phyloP scores from a whole-genome alignment of 192 early-diverging fungal species.

The Backusella macrospora region DNA sequence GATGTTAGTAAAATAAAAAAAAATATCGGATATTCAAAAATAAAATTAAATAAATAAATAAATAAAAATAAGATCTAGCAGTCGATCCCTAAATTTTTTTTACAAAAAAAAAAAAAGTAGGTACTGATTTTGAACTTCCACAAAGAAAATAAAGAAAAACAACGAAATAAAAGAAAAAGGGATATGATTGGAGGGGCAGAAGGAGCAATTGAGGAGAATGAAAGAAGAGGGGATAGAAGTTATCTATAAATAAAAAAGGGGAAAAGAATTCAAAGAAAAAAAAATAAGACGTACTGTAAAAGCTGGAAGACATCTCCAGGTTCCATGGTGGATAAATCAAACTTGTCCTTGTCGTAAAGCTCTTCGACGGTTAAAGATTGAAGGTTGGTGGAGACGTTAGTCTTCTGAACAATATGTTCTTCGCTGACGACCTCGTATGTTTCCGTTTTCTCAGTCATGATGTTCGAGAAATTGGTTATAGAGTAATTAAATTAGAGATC shows the following conservation, averaged over 20 bases:
- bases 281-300: slow-evolving; percentile 51
- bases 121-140: background rate
- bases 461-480: slow-evolving; percentile 5
- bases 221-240: slow-evolving; percentile 4
- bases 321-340: slow-evolving; percentile 77
- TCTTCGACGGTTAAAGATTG: slow-evolving; percentile 64
- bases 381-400: slow-evolving; percentile 9
- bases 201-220: slow-evolving; percentile 12
- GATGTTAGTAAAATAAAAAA: slow-evolving; percentile 19
- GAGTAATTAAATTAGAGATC: slow-evolving; percentile 11
- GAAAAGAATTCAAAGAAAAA: slow-evolving; percentile 13
- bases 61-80: slow-evolving; percentile 20
- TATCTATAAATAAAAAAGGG: slow-evolving; percentile 12
- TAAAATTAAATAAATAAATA: slow-evolving; percentile 9
- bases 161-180: slow-evolving; percentile 4
- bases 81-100: slow-evolving; percentile 8
- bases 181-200: background rate
- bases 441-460: slow-evolving; percentile 31
- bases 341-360: slow-evolving; percentile 81
- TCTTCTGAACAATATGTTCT: slow-evolving; percentile 23
- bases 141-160: background rate
- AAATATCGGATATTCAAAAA: slow-evolving; percentile 14
- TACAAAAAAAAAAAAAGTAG: background rate
- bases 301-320: slow-evolving; percentile 71
- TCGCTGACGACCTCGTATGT: slow-evolving; percentile 35